Conservation (phyloP, 2,329 filamentous ascomycete genomes). For the Dactylellina cionopaga region DNA sequence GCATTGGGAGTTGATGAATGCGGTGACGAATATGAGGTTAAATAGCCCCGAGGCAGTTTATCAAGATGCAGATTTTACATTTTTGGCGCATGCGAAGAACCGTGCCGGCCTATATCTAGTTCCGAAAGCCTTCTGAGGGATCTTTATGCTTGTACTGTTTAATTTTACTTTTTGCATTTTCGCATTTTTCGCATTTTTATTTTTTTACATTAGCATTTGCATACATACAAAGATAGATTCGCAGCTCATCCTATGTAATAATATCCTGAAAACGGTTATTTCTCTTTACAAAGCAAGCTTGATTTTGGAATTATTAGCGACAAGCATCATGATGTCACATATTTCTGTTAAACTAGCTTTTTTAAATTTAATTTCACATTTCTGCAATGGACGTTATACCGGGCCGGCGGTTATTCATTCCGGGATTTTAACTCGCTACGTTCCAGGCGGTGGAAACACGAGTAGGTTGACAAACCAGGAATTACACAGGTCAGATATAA, state of each 20-base stretch:
- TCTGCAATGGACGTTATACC: neutral
- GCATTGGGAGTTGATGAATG: conserved; percentile 44
- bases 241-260: no score
- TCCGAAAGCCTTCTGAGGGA: conserved; percentile 3
- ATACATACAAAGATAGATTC: no score
- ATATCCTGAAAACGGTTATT: no score
- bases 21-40: conserved; percentile 13
- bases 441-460: neutral
- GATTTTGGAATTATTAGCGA: no score
- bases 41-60: conserved; percentile 4
- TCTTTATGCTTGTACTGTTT: neutral
- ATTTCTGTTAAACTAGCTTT: no score
- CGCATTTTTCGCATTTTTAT: neutral
- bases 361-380: neutral
- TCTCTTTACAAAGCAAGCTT: no score
- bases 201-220: no score
- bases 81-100: conserved; percentile 23
- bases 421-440: conserved; percentile 1
- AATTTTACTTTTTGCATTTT: neutral
- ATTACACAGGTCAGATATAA: conserved; percentile 22
- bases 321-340: no score
- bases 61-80: conserved; percentile 39
- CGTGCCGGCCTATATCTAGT: conserved; percentile 43
- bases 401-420: conserved; percentile 27
- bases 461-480: neutral